phyloP scores from a whole-genome alignment of 345 rosid genomes.

The Nephelium lappaceum region DNA sequence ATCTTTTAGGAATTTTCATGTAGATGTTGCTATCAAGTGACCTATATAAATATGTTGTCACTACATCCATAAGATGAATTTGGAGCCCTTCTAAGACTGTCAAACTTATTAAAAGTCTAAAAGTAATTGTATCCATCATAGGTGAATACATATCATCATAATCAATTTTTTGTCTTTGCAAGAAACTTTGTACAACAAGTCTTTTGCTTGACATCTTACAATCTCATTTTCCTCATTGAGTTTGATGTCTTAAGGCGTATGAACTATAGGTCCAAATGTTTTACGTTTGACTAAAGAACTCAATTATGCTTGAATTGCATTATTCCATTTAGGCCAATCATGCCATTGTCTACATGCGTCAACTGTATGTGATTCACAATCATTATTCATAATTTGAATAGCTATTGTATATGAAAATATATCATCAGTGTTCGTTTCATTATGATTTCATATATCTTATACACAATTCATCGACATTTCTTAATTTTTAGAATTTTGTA shows the following conservation, averaged over 20 bases:
- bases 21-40: neutral
- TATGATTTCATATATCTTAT: neutral
- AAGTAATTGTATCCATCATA: neutral
- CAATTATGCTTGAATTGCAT: neutral
- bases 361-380: neutral
- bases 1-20: neutral
- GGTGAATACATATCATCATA: neutral
- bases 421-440: neutral
- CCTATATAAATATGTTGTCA: no score
- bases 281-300: no score
- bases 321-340: conserved; percentile 3
- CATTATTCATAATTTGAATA: neutral
- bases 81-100: neutral
- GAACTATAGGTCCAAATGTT: no score
- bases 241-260: neutral
- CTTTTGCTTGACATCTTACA: neutral
- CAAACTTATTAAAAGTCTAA: neutral
- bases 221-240: neutral
- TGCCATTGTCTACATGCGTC: neutral
- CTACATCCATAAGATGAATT: neutral
- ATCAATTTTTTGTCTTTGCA: neutral
- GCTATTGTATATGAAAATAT: neutral
- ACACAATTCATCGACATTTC: neutral
- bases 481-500: neutral
- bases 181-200: neutral